Base-by-base conservation (phyloP, 2,329 filamentous ascomycete genomes). In the Grosmannia clavigera region DNA sequence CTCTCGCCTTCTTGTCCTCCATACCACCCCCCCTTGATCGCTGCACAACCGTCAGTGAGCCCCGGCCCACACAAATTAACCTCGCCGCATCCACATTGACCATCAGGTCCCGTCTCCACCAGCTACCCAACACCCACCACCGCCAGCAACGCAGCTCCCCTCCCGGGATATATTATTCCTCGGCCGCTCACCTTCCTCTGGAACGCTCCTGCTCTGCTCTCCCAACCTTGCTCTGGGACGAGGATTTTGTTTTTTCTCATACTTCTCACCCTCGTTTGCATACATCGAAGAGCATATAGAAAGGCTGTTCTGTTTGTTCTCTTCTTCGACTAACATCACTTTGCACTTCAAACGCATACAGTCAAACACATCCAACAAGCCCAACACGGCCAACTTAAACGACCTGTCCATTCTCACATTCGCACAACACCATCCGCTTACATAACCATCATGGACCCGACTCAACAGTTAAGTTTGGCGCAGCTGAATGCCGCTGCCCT, bases 401-500 rank as follows among this genome's bases (percentile, higher is more conserved):
- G 19, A 43, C 9, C 40, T 14, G 40, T 43, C 19, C 4, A 16
- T 46, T 46, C 43, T 46, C 43, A 16, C 40, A 43, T 19, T 38
- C 14, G 16, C 40, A 31, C 50, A 10, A 10, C 58, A 38, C 22
- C 46, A 27, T 33, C 48, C 38, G 29, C 55, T 51, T 43, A 29
- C 57, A 52, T 56, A 43, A 40, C 29, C 56, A 38, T 29, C 31
- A 81, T 81, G 78, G 74, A 75, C 64, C 76, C 62, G 63, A 59
- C 72, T 72, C 63, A 73, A 79, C 69, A 72, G 72, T 70, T 82
- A 68, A 72, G 72, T 69, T 71, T 74, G 69, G 74, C 73, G 63
- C 78, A 83, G 73, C 79, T 84, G 69, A 91, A 91, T 77, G 82
- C 85, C 71, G 81, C 81, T 59, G 89, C 89, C 57, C 80, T 94